Evolutionary conservation across 257 asterid genomes (phyloP).

Genomic region (Lavandula angustifolia): DNA sequence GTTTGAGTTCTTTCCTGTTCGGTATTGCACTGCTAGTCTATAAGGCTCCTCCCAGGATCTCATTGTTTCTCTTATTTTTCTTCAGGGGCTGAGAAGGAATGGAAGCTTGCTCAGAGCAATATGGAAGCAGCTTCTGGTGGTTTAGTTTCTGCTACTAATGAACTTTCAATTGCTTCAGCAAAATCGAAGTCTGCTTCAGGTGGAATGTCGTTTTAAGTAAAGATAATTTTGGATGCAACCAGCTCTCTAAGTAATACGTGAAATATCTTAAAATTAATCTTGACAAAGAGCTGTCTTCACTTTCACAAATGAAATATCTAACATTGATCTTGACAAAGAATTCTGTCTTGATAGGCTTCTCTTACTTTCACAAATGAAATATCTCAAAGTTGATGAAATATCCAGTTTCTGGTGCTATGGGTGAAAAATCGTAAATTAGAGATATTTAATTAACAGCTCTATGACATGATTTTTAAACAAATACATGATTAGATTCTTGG

Average conservation of each 20-base stretch:
- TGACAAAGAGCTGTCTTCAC: slow-evolving; percentile 20
- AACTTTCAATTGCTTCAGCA: slow-evolving; percentile 70
- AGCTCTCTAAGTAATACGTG: slow-evolving; percentile 9
- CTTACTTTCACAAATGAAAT: slow-evolving; percentile 17
- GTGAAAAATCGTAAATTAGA: slow-evolving; percentile 4
- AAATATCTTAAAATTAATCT: slow-evolving; percentile 24
- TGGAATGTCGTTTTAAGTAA: slow-evolving; percentile 36
- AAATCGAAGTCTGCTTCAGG: slow-evolving; percentile 91
- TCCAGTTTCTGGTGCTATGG: slow-evolving; percentile 24
- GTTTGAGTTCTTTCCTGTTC: slow-evolving; percentile 41
- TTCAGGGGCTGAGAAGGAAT: slow-evolving; percentile 95
- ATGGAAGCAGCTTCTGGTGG: slow-evolving; percentile 92
- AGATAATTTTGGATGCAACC: slow-evolving; percentile 22
- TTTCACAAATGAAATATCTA: slow-evolving; percentile 14
- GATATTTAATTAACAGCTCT: slow-evolving; percentile 10
- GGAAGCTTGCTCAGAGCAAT: slow-evolving; percentile 85
- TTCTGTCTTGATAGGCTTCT: slow-evolving; percentile 3
- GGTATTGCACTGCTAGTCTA: slow-evolving; percentile 17
- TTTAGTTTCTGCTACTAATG: slow-evolving; percentile 78
- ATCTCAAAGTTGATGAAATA: slow-evolving; percentile 21
- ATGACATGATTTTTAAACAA: not conserved
- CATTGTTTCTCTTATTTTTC: slow-evolving; percentile 25
- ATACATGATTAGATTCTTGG: slow-evolving; percentile 21
- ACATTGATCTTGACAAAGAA: slow-evolving; percentile 23
- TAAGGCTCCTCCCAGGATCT: slow-evolving; percentile 31